Conservation (phyloP, 352 stramenopile genomes). For the Hyaloperonospora arabidopsidis region DNA sequence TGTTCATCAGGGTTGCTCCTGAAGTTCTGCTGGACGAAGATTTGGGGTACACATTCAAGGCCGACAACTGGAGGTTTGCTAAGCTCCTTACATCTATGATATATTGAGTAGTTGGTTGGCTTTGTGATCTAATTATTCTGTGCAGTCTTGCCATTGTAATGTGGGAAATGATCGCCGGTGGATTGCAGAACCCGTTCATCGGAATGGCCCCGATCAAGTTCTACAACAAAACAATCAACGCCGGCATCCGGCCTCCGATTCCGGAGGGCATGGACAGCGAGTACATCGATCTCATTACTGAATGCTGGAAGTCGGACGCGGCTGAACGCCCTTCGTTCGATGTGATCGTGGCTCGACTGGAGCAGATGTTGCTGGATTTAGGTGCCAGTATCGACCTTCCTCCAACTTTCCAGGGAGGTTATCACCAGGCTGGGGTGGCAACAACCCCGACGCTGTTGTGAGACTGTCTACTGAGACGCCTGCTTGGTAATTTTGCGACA, state of each 20-base stretch:
- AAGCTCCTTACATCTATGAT: not conserved
- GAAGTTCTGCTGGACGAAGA: constrained; percentile 85
- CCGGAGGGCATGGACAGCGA: constrained; percentile 56
- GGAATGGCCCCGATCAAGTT: constrained; percentile 88
- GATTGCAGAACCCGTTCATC: constrained; percentile 78
- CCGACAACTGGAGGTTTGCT: constrained; percentile 82
- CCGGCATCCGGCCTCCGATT: constrained; percentile 62
- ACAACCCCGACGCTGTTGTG: constrained; percentile 24
- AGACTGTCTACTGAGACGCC: constrained; percentile 16
- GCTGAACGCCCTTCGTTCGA: constrained; percentile 65
- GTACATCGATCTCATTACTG: constrained; percentile 69
- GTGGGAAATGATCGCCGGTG: constrained; percentile 86
- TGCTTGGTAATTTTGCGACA: constrained; percentile 24
- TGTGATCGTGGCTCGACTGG: constrained; percentile 69
- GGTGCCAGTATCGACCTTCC: constrained; percentile 77
- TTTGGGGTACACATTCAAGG: constrained; percentile 83
- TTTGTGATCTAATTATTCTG: not conserved
- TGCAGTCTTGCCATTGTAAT: constrained; percentile 83
- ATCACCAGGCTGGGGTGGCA: constrained; percentile 51
- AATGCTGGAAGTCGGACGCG: constrained; percentile 80
- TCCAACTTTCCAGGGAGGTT: constrained; percentile 77
- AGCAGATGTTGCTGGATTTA: constrained; percentile 60
- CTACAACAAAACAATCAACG: constrained; percentile 83
- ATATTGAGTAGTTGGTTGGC: not conserved
- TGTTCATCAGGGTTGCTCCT: constrained; percentile 60